These are phyloP conservation scores for Capsella bursapastoris DNA, from an alignment of 345 rosid species.

Conservation along the genomic window DNA sequence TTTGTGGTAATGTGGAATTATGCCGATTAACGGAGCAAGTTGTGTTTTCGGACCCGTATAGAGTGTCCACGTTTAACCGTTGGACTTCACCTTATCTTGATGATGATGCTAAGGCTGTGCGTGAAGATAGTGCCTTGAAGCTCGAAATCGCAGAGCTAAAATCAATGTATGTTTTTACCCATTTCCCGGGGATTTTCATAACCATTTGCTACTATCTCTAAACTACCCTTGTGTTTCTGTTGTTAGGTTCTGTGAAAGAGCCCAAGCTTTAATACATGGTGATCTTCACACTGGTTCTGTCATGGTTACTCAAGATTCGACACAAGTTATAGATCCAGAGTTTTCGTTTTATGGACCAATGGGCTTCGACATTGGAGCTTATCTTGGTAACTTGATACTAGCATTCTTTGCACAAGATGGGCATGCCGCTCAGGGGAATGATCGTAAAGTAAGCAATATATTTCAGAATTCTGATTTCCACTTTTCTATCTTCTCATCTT, in stretches of 20 bases:
- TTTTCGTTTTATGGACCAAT: constrained; percentile 91
- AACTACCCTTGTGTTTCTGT: constrained; percentile 9
- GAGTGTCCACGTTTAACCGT: constrained; percentile 68
- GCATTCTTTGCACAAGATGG: constrained; percentile 96
- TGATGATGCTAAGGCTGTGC: constrained; percentile 76
- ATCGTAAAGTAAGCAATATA: constrained; percentile 61
- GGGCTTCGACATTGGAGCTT: constrained; percentile 96
- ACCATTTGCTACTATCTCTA: neutral
- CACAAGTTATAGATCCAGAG: constrained; percentile 94
- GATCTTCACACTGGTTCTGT: constrained; percentile 96
- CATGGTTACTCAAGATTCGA: constrained; percentile 88
- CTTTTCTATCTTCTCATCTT: neutral
- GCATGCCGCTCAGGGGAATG: constrained; percentile 63
- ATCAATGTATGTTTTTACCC: constrained; percentile 61
- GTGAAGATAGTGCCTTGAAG: constrained; percentile 71
- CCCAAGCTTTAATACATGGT: constrained; percentile 92
- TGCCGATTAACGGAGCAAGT: constrained; percentile 95
- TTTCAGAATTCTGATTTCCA: neutral
- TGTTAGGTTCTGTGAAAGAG: constrained; percentile 90
- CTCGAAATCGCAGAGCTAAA: constrained; percentile 74
- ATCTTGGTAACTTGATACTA: constrained; percentile 81
- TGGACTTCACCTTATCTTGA: constrained; percentile 93
- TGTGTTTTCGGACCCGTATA: constrained; percentile 94
- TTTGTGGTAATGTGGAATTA: constrained; percentile 92
- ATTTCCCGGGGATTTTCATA: neutral